Base-by-base conservation (phyloP, 768 basidiomycete species). In the Mycena epipterygia region DNA sequence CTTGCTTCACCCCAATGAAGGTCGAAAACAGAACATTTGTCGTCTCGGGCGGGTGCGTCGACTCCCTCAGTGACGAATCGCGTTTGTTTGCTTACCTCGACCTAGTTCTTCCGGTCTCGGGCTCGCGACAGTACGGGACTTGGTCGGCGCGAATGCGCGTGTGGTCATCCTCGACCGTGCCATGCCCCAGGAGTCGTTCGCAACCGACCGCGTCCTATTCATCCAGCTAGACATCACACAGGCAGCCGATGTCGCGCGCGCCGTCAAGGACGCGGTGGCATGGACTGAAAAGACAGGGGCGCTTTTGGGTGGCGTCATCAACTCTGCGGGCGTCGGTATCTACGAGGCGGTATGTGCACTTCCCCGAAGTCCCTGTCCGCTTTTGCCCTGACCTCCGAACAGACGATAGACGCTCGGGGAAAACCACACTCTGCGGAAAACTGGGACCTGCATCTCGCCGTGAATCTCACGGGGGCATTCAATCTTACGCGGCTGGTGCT, bases 391-490 rank as follows among this genome's bases (percentile, higher is more conserved):
- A 53, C 53, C 14, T 37, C 33, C 27, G 16, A 1, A 29, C 71
- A 82, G 80, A 76, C 80, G 0, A 74, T 84, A 30, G 75, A 78
- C 30, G 67, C 74, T 13, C 61, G 77, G 11, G 80, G 80, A 19
- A 65, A 76, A 37, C 77, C 81, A 1, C 82, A 83, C 64, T 76
- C 80, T 16, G 74, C 81, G 3, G 83, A 81, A 35, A 67, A 78
- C 17, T 85, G 83, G 79, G 73, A 80, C n/a, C 79, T 77, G 21
- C 76, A 76, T 19, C 57, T 85, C 48, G 77, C 73, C 9, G 77
- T 85, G 59, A 85, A 85, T 63, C 75, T 85, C 27, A 78, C 79
- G 2, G 82, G 82, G 27, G 75, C 79, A 5, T 85, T 84, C 76
- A 81, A 85, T 53, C 79, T 85, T 60, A 80, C 82, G 5, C 76